These are phyloP conservation scores for Xerocomellus chrysenteron DNA, from an alignment of 768 basidiomycete species.

Conservation along the genomic window DNA sequence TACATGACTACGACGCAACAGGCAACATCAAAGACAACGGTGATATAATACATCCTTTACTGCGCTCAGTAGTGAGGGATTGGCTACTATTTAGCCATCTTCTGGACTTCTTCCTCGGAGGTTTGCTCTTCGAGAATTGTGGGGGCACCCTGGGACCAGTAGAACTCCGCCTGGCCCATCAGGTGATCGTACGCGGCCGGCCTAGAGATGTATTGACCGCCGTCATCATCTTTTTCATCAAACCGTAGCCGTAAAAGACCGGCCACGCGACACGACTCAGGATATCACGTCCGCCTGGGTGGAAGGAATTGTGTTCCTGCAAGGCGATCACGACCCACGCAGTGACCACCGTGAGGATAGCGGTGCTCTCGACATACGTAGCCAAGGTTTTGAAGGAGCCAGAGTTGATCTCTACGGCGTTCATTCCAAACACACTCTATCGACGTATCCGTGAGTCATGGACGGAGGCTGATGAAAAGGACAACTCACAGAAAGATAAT, in stretches of 20 bases:
- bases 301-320: slow-evolving; percentile 34
- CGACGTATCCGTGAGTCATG: slow-evolving; percentile 1
- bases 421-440: slow-evolving; percentile 35
- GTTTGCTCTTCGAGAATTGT: too few species aligned
- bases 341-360: slow-evolving; percentile 50
- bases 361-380: slow-evolving; percentile 42
- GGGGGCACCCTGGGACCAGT: too few species aligned
- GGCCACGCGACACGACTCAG: slow-evolving; percentile 24
- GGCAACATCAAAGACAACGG: too few species aligned
- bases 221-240: neutral
- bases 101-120: too few species aligned
- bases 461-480: too few species aligned
- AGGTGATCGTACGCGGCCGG: neutral
- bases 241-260: neutral
- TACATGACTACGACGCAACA: too few species aligned
- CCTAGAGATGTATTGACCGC: neutral
- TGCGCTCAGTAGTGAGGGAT: too few species aligned
- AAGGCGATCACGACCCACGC: slow-evolving; percentile 58
- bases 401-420: slow-evolving; percentile 31
- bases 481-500: slow-evolving; percentile 37
- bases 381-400: slow-evolving; percentile 32
- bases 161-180: too few species aligned
- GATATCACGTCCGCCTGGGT: slow-evolving; percentile 2
- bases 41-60: too few species aligned
- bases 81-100: too few species aligned